Evolutionary conservation across 495 filamentous ascomycete genomes (phyloP).

Genomic region (Talaromyces wortmannii): DNA sequence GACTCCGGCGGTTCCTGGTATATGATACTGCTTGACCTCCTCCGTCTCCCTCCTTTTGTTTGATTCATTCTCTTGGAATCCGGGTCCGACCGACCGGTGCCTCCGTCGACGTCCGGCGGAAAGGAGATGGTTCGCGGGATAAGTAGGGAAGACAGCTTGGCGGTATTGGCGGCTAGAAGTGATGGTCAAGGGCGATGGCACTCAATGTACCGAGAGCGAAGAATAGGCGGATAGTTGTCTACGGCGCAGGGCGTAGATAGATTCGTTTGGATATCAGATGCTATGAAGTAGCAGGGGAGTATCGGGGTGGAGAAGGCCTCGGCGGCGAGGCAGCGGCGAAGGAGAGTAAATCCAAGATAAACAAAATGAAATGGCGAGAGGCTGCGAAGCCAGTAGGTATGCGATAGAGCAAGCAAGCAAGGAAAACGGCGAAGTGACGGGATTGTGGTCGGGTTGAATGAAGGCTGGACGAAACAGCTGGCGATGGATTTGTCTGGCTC

Average conservation of each 20-base stretch:
- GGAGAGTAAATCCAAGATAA: neutral
- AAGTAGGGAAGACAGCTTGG: slow-evolving; percentile 79
- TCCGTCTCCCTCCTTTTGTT: slow-evolving; percentile 61
- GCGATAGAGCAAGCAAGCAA: slow-evolving; percentile 17
- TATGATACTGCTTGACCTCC: slow-evolving; percentile 91
- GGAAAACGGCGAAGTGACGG: slow-evolving; percentile 9
- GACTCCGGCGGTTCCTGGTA: slow-evolving; percentile 93
- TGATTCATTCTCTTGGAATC: slow-evolving; percentile 48
- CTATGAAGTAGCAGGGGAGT: too few relatives aligned
- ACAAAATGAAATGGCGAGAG: neutral
- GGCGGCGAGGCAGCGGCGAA: neutral
- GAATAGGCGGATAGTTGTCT: neutral
- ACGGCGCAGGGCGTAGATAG: too few relatives aligned
- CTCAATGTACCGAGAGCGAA: neutral
- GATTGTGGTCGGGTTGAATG: neutral
- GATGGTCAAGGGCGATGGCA: too few relatives aligned
- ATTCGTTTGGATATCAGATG: too few relatives aligned
- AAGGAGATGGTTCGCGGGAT: slow-evolving; percentile 75
- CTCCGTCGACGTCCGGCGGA: slow-evolving; percentile 65
- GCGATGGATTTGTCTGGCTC: neutral
- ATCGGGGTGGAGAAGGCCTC: too few relatives aligned
- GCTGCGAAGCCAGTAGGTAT: slow-evolving; percentile 11
- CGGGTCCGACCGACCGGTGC: slow-evolving; percentile 43
- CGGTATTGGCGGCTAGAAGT: slow-evolving; percentile 47
- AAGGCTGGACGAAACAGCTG: neutral